Percentiles rank a stretch among this genome's conserved stretches.
Evolutionary conservation across 1,139 yeast species (phyloP).

Genomic region (Blastobotrys illinoisensis): DNA sequence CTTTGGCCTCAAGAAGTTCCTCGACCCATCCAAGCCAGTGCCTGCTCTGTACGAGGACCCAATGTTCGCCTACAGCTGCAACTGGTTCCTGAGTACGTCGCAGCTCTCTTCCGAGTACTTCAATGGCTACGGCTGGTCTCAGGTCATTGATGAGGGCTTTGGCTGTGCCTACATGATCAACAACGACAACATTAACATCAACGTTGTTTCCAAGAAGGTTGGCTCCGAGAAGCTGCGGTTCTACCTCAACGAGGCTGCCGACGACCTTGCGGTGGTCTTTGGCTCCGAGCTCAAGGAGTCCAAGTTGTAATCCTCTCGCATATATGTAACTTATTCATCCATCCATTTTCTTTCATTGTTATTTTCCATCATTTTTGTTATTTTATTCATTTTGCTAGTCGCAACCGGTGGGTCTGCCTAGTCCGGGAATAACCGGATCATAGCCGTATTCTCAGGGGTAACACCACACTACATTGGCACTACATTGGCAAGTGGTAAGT

Average conservation of each 20-base stretch:
- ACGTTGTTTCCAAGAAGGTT: slow-evolving; percentile 73
- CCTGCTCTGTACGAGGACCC: slow-evolving; percentile 79
- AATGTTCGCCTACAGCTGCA: slow-evolving; percentile 62
- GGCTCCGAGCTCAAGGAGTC: slow-evolving; percentile 29
- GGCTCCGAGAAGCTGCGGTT: slow-evolving; percentile 62
- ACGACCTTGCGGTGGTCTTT: slow-evolving; percentile 70
- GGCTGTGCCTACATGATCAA: slow-evolving; percentile 94
- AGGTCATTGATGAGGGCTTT: slow-evolving; percentile 89
- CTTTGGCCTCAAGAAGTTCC: slow-evolving; percentile 77
- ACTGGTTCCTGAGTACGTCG: slow-evolving; percentile 87
- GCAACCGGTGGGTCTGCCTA: no score
- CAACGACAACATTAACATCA: slow-evolving; percentile 79
- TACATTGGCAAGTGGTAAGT: no score
- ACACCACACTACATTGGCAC: no score
- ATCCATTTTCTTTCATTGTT: no score
- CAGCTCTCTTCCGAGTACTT: slow-evolving; percentile 85
- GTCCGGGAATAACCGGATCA: not conserved
- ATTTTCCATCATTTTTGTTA: no score
- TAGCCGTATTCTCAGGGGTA: not conserved
- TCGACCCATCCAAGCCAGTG: slow-evolving; percentile 51
- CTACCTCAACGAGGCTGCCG: slow-evolving; percentile 73
- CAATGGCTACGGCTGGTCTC: slow-evolving; percentile 96
- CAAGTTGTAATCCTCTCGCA: slow-evolving; percentile 27
- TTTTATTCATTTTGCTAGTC: no score
- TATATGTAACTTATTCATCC: not conserved